These are phyloP conservation scores for Pisolithus tinctorius DNA, from an alignment of 768 basidiomycete genomes.

Conservation along the genomic window DNA sequence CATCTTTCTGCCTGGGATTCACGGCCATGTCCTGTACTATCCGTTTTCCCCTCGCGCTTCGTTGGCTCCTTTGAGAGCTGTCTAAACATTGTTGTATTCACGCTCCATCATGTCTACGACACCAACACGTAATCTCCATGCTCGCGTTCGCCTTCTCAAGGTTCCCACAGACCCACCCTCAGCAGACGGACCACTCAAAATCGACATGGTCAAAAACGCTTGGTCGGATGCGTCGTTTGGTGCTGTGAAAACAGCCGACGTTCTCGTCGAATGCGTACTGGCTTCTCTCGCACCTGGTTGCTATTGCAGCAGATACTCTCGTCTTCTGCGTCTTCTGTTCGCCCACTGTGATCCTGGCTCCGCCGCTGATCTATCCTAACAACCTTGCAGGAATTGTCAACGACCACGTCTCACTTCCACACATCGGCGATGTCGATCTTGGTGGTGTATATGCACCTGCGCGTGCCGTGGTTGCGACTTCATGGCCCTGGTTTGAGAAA, in stretches of 20 bases:
- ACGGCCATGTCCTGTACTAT: too few relatives aligned
- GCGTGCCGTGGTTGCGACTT: conserved; percentile 32
- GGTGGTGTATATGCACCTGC: conserved; percentile 9
- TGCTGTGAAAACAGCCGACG: conserved; percentile 67
- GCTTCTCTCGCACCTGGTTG: conserved; percentile 51
- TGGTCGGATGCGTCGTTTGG: conserved; percentile 58
- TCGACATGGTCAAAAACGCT: conserved; percentile 58
- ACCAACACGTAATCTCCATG: too few relatives aligned
- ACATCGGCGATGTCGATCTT: neutral
- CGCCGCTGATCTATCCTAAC: conserved; percentile 49
- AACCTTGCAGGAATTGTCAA: conserved; percentile 51
- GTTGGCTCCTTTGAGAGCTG: too few relatives aligned
- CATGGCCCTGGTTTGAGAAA: conserved; percentile 59
- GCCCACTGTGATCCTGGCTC: conserved; percentile 48
- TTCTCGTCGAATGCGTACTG: conserved; percentile 74
- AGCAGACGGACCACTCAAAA: conserved; percentile 49
- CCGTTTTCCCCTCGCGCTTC: too few relatives aligned
- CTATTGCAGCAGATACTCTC: conserved; percentile 46
- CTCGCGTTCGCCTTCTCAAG: conserved; percentile 72
- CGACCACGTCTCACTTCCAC: conserved; percentile 35
- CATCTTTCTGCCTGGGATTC: too few relatives aligned
- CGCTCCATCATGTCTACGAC: too few relatives aligned
- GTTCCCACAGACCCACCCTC: conserved; percentile 63
- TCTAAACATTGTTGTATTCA: too few relatives aligned
- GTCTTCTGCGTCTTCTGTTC: conserved; percentile 8